These are phyloP conservation scores for Pyricularia sp. DNA, from an alignment of 2,329 filamentous ascomycete species.

Conservation along the genomic window DNA sequence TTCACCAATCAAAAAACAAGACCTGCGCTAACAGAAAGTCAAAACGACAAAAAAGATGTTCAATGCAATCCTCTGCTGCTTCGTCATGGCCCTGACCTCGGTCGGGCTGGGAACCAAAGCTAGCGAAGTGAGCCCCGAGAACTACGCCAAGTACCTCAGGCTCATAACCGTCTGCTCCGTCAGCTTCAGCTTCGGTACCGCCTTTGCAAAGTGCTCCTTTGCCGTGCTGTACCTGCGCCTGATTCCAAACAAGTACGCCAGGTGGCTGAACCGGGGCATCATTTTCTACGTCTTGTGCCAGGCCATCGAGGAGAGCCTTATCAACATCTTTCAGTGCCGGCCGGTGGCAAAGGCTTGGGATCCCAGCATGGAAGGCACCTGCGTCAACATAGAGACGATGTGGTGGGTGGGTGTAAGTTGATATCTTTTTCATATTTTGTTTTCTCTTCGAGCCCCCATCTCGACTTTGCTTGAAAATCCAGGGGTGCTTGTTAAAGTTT, in stretches of 20 bases:
- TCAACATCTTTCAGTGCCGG: constrained; percentile 7
- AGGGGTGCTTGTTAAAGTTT: too few relatives aligned
- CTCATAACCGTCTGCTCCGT: constrained; percentile 2
- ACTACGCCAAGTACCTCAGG: neutral
- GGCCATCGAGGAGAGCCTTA: constrained; percentile 6
- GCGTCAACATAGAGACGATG: constrained; percentile 2
- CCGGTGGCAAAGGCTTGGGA: constrained; percentile 8
- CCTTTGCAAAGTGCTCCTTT: constrained; percentile 8
- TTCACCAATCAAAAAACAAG: neutral
- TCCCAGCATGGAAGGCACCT: neutral
- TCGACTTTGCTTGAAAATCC: too few relatives aligned
- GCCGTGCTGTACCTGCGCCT: constrained; percentile 9
- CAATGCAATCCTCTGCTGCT: neutral
- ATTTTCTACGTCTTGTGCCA: constrained; percentile 6
- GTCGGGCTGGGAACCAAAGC: neutral
- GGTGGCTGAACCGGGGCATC: constrained; percentile 6
- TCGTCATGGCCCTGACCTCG: neutral
- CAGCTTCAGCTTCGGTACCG: constrained; percentile 6
- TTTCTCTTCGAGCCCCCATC: too few relatives aligned
- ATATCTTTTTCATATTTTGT: neutral
- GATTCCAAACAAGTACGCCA: constrained; percentile 2
- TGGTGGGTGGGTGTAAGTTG: constrained; percentile 5
- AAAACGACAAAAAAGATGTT: neutral
- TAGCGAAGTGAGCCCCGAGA: neutral
- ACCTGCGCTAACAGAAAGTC: neutral